A percentile compares a stretch with the other conserved stretches of the same genome.
Evolutionary conservation across 306 rosid species (phyloP).

Genomic region (Prunus kanzakura): DNA sequence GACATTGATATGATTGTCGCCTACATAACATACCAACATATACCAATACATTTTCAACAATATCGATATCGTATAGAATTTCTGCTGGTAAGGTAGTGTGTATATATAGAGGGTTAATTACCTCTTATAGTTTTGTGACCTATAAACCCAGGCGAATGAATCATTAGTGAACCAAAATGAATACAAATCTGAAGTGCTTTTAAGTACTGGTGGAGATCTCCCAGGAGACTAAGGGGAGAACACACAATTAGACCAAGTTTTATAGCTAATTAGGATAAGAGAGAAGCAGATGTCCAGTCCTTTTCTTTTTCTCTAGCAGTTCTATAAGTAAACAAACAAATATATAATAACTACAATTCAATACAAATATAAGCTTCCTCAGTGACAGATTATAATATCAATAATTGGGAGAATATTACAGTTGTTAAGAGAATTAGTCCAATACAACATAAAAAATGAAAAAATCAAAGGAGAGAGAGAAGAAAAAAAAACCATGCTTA

Average conservation of each 20-base stretch:
- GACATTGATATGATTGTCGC: too few species aligned
- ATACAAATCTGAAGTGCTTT: not conserved
- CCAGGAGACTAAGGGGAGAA: not conserved
- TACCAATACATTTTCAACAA: too few species aligned
- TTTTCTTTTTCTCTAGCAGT: not conserved
- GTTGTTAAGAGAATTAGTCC: constrained; percentile 2
- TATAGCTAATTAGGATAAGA: not conserved
- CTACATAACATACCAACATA: too few species aligned
- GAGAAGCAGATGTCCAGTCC: not conserved
- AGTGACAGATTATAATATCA: not conserved
- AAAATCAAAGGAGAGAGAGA: too few species aligned
- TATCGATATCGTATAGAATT: too few species aligned
- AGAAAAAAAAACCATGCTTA: not conserved
- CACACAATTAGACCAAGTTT: not conserved
- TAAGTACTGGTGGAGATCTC: not conserved
- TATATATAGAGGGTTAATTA: too few species aligned
- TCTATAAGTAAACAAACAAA: not conserved
- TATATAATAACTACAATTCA: too few species aligned
- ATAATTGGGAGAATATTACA: not conserved
- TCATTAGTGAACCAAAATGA: too few species aligned
- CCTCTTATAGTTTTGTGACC: not conserved
- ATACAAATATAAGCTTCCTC: not conserved
- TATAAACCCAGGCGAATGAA: not conserved
- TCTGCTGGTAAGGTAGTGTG: too few species aligned
- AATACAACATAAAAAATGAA: not conserved